These are phyloP conservation scores for Tephrocybe sp. DNA, from an alignment of 768 basidiomycete genomes.

Conservation along the genomic window DNA sequence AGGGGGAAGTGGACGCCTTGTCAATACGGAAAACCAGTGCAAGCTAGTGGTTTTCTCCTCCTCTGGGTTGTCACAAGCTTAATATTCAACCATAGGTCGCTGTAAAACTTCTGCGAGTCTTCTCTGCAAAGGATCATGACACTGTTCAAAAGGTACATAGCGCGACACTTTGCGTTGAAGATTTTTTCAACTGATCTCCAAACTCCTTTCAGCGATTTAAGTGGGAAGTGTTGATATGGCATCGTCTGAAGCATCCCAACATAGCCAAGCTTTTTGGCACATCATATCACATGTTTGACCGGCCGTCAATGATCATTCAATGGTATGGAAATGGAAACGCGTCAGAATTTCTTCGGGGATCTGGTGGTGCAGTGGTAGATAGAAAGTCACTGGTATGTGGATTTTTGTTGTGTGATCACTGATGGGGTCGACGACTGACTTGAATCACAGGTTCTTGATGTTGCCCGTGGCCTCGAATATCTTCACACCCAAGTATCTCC, in stretches of 20 bases:
- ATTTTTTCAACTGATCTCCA: too few species aligned
- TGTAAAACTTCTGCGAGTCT: constrained; percentile 42
- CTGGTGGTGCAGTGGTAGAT: constrained; percentile 6
- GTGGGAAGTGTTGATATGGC: constrained; percentile 45
- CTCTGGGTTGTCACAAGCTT: too few species aligned
- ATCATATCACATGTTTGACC: constrained; percentile 34
- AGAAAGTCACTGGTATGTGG: not conserved
- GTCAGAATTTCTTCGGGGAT: constrained; percentile 35
- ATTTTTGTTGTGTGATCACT: not conserved
- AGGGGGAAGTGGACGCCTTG: constrained; percentile 34
- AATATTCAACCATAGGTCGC: constrained; percentile 50
- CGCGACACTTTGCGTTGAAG: too few species aligned
- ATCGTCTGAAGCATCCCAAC: constrained; percentile 45
- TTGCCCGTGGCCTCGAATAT: constrained; percentile 40
- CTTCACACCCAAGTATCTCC: constrained; percentile 38
- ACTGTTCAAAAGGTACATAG: constrained; percentile 32
- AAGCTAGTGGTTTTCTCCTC: constrained; percentile 6
- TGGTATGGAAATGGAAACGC: constrained; percentile 51
- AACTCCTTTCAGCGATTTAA: constrained; percentile 43
- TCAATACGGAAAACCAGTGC: constrained; percentile 10
- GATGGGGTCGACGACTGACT: too few species aligned
- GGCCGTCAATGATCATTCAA: constrained; percentile 39
- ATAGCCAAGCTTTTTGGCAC: constrained; percentile 48
- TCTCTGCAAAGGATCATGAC: constrained; percentile 28
- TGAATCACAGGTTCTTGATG: constrained; percentile 36